Base-by-base conservation (phyloP, 768 basidiomycete species). In the Agrocybe praecox region DNA sequence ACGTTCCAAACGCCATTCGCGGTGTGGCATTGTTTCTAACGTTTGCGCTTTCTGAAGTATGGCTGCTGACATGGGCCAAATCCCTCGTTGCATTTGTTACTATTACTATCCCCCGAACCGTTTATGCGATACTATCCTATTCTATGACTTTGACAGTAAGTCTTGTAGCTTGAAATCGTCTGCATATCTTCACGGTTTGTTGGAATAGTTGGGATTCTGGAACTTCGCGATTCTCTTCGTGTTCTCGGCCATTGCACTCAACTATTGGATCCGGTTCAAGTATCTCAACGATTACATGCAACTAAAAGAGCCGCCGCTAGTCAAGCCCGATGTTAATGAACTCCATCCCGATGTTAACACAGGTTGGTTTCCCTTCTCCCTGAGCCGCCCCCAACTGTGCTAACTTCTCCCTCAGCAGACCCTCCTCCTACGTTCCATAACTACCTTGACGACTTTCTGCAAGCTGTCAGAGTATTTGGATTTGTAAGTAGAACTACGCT, bases 401-500 rank as follows among this genome's bases (percentile, higher is more conserved):
- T 47, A 32, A 44, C 24, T 15, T 10, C 14, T 18, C 6, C 19
- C n/a, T 47, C 66, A 54, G 55, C 15, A 65, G 87, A 90, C 52
- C 78, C 86, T 14, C 83, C 85, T 0, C 84, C 90, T 12, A 82
- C 90, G 1, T 95, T 98, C 69, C 95, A 96, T 69, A 96, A 96
- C 65, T 98, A 98, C 65, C 80, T 98, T 23, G 96, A 98, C 69
- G 97, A 99, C 67, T 98, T 99, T 69, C 73, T 98, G 53, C 90
- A 96, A 63, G 97, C 97, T 11, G 92, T 99, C 55, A 85, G 96
- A 46, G 92, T 99, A 10, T 99, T 99, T 65, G 97, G 97, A 18
- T 98, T 98, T 69, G 81, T 95, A 59, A 70, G 81, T 76, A 12
- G 11, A 5, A 17, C 33, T 22, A 22, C 53, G 22, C 40, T 42